These are phyloP conservation scores for Globisporangium acanthophoron DNA, from an alignment of 352 stramenopile genomes.

Conservation along the genomic window DNA sequence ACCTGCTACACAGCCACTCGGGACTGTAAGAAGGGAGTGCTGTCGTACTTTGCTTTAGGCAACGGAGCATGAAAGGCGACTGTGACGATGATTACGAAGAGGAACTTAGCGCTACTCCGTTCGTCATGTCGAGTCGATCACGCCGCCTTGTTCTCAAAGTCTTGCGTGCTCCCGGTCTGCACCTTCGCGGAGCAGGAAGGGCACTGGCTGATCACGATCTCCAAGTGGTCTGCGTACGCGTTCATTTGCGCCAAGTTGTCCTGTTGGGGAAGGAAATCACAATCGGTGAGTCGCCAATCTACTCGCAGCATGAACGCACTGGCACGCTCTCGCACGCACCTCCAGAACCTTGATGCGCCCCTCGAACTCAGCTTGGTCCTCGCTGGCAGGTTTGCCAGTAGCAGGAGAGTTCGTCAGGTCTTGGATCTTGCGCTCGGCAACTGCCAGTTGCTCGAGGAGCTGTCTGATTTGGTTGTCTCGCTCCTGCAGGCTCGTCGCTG, in stretches of 20 bases:
- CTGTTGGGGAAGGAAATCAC: slow-evolving; percentile 15
- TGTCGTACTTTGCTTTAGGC: neutral
- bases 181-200: slow-evolving; percentile 65
- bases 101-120: neutral
- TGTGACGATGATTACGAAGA: neutral
- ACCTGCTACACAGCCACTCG: slow-evolving; percentile 59
- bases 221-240: slow-evolving; percentile 69
- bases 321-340: slow-evolving; percentile 20
- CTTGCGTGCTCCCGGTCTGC: slow-evolving; percentile 60
- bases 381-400: slow-evolving; percentile 14
- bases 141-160: slow-evolving; percentile 17
- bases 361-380: slow-evolving; percentile 23
- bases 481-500: slow-evolving; percentile 17
- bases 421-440: slow-evolving; percentile 16
- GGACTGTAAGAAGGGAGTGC: slow-evolving; percentile 16
- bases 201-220: slow-evolving; percentile 69
- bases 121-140: slow-evolving; percentile 1
- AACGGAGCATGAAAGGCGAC: neutral
- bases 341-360: slow-evolving; percentile 57
- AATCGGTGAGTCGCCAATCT: slow-evolving; percentile 1
- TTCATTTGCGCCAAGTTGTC: slow-evolving; percentile 79
- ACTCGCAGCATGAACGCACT: neutral
- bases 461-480: slow-evolving; percentile 32
- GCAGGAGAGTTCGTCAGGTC: slow-evolving; percentile 5
- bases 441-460: slow-evolving; percentile 25